These are phyloP conservation scores for Cnidoscolus chayamansa DNA, from an alignment of 441 rosid species.

Conservation along the genomic window DNA sequence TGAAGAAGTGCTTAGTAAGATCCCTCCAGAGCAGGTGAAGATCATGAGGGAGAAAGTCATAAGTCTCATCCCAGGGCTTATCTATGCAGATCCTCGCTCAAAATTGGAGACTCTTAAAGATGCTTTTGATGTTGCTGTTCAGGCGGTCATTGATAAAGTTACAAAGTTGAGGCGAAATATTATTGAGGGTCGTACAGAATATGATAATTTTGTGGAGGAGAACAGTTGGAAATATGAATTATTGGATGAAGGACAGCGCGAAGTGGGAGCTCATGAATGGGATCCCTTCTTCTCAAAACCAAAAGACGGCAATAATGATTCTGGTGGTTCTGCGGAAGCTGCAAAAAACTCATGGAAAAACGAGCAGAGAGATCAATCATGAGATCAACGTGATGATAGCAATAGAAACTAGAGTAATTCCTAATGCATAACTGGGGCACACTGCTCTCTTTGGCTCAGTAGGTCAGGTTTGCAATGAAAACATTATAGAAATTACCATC, in stretches of 20 bases:
- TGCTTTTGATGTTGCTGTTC: conserved; percentile 81
- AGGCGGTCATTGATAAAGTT: conserved; percentile 77
- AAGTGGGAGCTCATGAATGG: conserved; percentile 87
- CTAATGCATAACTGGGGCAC: conserved; percentile 2
- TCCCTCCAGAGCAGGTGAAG: conserved; percentile 70
- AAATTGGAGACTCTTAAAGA: conserved; percentile 65
- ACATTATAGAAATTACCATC: conserved; percentile 18
- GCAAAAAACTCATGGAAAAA: conserved; percentile 92
- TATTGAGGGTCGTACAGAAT: conserved; percentile 67
- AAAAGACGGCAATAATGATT: conserved; percentile 48
- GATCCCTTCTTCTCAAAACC: conserved; percentile 98
- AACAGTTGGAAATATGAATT: conserved; percentile 92
- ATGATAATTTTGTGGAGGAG: conserved; percentile 86
- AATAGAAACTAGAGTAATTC: conserved; percentile 12
- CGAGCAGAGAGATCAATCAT: conserved; percentile 66
- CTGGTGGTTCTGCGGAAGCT: conserved; percentile 66
- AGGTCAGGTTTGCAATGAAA: conserved; percentile 17
- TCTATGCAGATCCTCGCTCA: conserved; percentile 79
- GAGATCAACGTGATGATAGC: conserved; percentile 17
- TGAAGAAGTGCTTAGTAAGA: conserved; percentile 64
- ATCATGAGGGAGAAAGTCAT: conserved; percentile 75
- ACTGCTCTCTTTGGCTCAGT: conserved; percentile 6
- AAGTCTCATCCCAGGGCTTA: conserved; percentile 63
- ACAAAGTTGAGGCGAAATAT: conserved; percentile 78
- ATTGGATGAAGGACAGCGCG: conserved; percentile 80